These are phyloP conservation scores for Cyberlindnera suaveolens DNA, from an alignment of 805 yeast genomes.

Conservation along the genomic window DNA sequence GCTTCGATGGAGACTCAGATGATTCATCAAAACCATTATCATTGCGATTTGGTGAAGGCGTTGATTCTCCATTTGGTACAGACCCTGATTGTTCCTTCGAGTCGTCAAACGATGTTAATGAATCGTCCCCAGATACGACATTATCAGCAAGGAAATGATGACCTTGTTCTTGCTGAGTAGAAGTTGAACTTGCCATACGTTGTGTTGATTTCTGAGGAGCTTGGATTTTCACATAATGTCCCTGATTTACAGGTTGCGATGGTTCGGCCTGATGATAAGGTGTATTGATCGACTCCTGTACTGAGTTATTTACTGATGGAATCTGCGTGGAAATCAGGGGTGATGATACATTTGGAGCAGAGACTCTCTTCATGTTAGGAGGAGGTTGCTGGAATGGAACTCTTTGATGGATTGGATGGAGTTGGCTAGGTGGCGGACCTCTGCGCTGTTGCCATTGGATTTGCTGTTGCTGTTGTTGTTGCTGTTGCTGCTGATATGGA, in stretches of 20 bases:
- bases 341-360: conserved; percentile 15
- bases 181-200: background rate
- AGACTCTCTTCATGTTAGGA: conserved; percentile 10
- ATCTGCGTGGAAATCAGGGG: conserved; percentile 8
- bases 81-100: conserved; percentile 4
- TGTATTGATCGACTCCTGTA: no score
- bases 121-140: conserved; percentile 7
- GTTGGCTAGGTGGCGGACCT: background rate
- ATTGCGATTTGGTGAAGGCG: conserved; percentile 16
- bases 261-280: no score
- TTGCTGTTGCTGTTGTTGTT: conserved; percentile 2
- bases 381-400: conserved; percentile 4
- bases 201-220: no score
- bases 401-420: conserved; percentile 3
- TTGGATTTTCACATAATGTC: no score
- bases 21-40: background rate
- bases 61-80: conserved; percentile 19
- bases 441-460: conserved; percentile 3
- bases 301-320: no score
- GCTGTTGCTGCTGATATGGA: conserved; percentile 12
- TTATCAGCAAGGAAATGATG: conserved; percentile 24
- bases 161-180: background rate
- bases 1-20: conserved; percentile 17
- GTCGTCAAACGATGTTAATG: conserved; percentile 5
- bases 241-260: no score